phyloP scores from a whole-genome alignment of 306 rosid species.

The Cercis canadensis region DNA sequence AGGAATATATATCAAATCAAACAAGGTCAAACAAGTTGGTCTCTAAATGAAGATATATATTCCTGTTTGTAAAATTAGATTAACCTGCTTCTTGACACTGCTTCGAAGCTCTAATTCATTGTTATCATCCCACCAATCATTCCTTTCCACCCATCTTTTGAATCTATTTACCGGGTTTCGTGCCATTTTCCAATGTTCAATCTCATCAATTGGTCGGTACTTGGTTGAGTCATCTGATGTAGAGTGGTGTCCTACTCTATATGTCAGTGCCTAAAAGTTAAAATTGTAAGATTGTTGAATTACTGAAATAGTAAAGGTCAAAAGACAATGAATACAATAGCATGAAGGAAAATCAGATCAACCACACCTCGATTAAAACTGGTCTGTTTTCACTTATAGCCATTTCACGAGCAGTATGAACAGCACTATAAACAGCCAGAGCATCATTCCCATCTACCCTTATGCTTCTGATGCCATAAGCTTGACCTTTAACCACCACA shows the following conservation, averaged over 20 bases:
- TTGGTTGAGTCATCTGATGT: conserved; percentile 83
- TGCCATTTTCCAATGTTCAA: conserved; percentile 64
- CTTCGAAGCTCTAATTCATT: conserved; percentile 60
- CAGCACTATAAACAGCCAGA: conserved; percentile 69
- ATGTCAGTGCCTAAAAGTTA: conserved; percentile 63
- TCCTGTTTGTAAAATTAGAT: neutral
- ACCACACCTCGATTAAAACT: conserved; percentile 63
- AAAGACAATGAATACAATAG: conserved; percentile 14
- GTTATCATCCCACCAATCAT: conserved; percentile 64
- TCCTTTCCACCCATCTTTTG: conserved; percentile 61
- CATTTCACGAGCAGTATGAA: conserved; percentile 62
- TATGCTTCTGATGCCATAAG: conserved; percentile 70
- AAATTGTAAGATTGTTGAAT: conserved; percentile 25
- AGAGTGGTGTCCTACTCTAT: conserved; percentile 87
- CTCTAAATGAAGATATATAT: neutral
- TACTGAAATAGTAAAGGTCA: neutral
- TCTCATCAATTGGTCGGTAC: conserved; percentile 64
- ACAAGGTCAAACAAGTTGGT: conserved; percentile 28
- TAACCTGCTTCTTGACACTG: conserved; percentile 62
- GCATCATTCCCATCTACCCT: conserved; percentile 83
- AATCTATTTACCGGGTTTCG: conserved; percentile 68
- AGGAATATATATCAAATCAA: neutral
- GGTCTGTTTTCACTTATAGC: conserved; percentile 66
- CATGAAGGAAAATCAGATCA: conserved; percentile 6
- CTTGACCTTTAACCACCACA: conserved; percentile 70